These are phyloP conservation scores for Alliaria petiolata DNA, from an alignment of 345 rosid genomes.

Conservation along the genomic window DNA sequence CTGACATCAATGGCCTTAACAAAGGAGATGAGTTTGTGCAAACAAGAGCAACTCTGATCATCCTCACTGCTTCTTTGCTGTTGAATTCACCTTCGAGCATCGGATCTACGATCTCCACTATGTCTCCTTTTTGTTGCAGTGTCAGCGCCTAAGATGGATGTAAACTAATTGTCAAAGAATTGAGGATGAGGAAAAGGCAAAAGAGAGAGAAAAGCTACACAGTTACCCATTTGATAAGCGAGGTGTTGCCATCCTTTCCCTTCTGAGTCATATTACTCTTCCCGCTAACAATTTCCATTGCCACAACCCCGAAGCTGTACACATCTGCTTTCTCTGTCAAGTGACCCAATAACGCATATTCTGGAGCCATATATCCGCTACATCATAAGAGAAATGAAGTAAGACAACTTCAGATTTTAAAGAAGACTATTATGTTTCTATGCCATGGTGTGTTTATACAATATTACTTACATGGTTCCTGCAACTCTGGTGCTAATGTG, in stretches of 20 bases:
- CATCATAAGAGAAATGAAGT: not conserved
- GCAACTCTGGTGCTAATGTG: slow-evolving; percentile 60
- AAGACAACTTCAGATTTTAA: not conserved
- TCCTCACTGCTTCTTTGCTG: slow-evolving; percentile 31
- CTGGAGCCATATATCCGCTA: slow-evolving; percentile 45
- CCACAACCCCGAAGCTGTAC: slow-evolving; percentile 48
- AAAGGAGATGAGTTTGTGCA: slow-evolving; percentile 40
- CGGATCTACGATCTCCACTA: slow-evolving; percentile 34
- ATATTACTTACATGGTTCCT: slow-evolving; percentile 53
- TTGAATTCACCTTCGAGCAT: slow-evolving; percentile 25
- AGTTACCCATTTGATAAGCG: slow-evolving; percentile 46
- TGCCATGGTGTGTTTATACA: not conserved
- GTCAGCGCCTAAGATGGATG: slow-evolving; percentile 22
- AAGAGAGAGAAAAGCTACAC: not conserved
- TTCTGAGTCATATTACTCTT: slow-evolving; percentile 15
- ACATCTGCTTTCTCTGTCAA: slow-evolving; percentile 49
- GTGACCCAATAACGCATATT: slow-evolving; percentile 40
- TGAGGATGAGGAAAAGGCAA: not conserved
- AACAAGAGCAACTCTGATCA: slow-evolving; percentile 38
- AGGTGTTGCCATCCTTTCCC: slow-evolving; percentile 1
- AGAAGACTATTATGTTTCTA: not conserved
- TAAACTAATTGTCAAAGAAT: not conserved
- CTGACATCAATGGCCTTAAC: slow-evolving; percentile 40
- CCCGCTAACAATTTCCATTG: slow-evolving; percentile 46
- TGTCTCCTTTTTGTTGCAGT: slow-evolving; percentile 26